Base-by-base conservation (phyloP, 495 filamentous ascomycete genomes). In the Penicillium paradoxum region DNA sequence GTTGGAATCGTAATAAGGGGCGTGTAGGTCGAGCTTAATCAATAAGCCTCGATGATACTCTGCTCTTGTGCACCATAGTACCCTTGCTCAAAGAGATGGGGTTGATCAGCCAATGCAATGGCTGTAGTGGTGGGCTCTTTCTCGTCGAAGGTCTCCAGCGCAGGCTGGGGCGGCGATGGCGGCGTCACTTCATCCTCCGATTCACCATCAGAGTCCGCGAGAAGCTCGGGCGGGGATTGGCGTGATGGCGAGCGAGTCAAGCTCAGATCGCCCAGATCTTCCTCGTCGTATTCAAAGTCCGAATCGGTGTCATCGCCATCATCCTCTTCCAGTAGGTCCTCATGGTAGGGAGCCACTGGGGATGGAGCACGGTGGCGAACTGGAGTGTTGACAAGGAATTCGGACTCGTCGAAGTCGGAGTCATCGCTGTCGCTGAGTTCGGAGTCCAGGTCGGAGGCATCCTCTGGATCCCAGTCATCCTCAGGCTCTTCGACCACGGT, bases 101-200 rank as follows among this genome's bases (percentile, higher is more conserved):
- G 29, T 45, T 77, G 72, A 45, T 72, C 71, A 36, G 67, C 51
- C 56, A 77, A 62, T 11, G 74, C 52, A 65, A 79, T 77, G 44
- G 77, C 69, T 53, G 77, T 76, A 43, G 75, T 69, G 60, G 83
- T 73, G 49, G 73, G 57, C 68, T 82, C 70, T 75, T 91, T 88
- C 58, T 86, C 80, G 34, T 84, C 76, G 65, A 92, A 89, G 33
- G 83, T 73, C 55, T 86, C 79, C 47, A 90, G 74, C 2, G 82
- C 76, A 4, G 73, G 69, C 59, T 79, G 71, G 49, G 86, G 86
- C 42, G 92, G 91, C 48, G 92, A 95, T n/a, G 87, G 84, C 29
- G 91, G 91, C 78, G 89, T 87, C 25, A 82, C 77, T 49, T 87
- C 85, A 53, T 88, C 84, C 41, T 88, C 85, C 0, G 86, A 88